These are phyloP conservation scores for Hypoxylon sp. DNA, from an alignment of 2,329 filamentous ascomycete genomes.

Conservation along the genomic window DNA sequence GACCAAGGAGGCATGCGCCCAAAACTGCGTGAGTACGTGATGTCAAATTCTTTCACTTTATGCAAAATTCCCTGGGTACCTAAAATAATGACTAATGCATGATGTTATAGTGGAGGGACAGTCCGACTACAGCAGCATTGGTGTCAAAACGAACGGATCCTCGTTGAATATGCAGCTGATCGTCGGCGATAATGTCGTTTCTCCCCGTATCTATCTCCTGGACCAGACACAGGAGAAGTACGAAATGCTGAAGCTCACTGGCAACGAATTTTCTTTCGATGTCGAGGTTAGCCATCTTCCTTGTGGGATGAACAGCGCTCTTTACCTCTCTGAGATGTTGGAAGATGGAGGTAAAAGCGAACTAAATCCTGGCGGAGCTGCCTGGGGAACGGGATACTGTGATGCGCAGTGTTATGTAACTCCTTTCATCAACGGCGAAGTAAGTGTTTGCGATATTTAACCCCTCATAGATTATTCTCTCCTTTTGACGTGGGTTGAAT, in stretches of 20 bases:
- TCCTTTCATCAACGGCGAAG: constrained; percentile 58
- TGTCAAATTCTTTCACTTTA: neutral
- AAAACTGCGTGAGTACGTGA: constrained; percentile 63
- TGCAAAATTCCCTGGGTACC: neutral
- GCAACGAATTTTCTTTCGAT: constrained; percentile 75
- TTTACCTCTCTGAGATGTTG: constrained; percentile 75
- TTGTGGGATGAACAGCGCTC: constrained; percentile 74
- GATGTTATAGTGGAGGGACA: constrained; percentile 61
- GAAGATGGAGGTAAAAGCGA: constrained; percentile 68
- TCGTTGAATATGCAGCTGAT: constrained; percentile 59
- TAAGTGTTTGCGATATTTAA: constrained; percentile 43
- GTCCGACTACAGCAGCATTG: constrained; percentile 59
- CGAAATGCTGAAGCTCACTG: constrained; percentile 71
- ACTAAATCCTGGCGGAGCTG: constrained; percentile 57
- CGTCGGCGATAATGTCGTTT: constrained; percentile 52
- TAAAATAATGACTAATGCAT: constrained; percentile 10
- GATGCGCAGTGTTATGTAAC: constrained; percentile 58
- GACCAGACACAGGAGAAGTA: constrained; percentile 69
- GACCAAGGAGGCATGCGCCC: constrained; percentile 63
- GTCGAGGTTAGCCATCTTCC: constrained; percentile 74
- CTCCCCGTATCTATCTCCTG: constrained; percentile 71
- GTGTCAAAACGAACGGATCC: constrained; percentile 53
- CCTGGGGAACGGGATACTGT: constrained; percentile 59
- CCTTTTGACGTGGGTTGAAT: too few relatives aligned
- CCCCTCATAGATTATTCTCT: too few relatives aligned